Conservation (phyloP, 2,329 filamentous ascomycete genomes). For the Diaporthe sp. region DNA sequence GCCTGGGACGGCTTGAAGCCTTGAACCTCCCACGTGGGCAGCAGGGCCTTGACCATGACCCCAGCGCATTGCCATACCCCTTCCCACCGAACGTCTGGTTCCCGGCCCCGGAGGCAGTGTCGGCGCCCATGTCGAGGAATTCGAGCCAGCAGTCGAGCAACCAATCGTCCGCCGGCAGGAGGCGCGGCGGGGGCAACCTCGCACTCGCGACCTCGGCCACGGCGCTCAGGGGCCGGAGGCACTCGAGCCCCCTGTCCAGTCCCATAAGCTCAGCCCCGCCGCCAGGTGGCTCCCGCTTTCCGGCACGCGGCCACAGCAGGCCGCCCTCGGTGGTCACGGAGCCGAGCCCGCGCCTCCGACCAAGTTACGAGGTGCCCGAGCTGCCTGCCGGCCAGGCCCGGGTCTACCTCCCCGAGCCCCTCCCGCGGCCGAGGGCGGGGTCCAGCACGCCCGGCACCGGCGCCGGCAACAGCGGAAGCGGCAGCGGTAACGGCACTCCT, state of each 20-base stretch:
- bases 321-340: constrained; percentile 60
- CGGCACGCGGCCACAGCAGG: constrained; percentile 44
- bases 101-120: constrained; percentile 57
- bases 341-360: constrained; percentile 54
- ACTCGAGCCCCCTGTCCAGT: constrained; percentile 37
- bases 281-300: constrained; percentile 17
- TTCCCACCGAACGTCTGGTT: constrained; percentile 46
- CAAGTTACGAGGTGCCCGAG: constrained; percentile 21
- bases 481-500: neutral
- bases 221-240: constrained; percentile 13
- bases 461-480: neutral
- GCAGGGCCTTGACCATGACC: constrained; percentile 44
- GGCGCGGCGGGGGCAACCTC: constrained; percentile 45
- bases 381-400: constrained; percentile 17
- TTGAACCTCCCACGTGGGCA: constrained; percentile 39
- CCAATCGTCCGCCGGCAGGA: constrained; percentile 45
- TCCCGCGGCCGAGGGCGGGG: constrained; percentile 2
- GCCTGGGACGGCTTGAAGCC: constrained; percentile 33
- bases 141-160: constrained; percentile 55
- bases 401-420: constrained; percentile 30
- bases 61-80: constrained; percentile 44
- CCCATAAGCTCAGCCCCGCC: constrained; percentile 12
- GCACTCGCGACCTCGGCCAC: neutral
- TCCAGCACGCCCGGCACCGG: constrained; percentile 21
- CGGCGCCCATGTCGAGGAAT: constrained; percentile 65